These are phyloP conservation scores for Chaetothyriales sp. DNA, from an alignment of 2,329 filamentous ascomycete species.

Conservation along the genomic window DNA sequence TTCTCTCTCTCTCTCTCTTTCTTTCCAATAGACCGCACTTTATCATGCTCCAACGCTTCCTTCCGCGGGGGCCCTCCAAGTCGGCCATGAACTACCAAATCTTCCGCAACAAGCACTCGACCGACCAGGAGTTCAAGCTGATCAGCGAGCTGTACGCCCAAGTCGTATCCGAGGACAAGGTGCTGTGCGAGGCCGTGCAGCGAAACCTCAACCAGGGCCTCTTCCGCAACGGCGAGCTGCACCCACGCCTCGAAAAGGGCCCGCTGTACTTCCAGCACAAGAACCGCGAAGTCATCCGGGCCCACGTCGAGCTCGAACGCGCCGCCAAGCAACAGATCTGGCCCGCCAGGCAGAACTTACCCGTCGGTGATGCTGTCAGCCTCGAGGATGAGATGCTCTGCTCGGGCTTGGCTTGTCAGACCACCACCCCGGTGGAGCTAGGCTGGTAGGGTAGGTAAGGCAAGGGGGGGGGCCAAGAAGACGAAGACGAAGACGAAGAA, in stretches of 20 bases:
- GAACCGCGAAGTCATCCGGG: constrained; percentile 35
- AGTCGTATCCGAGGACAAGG: constrained; percentile 50
- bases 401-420: not conserved
- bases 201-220: constrained; percentile 46
- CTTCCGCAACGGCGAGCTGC: constrained; percentile 47
- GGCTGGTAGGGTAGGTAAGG: too few relatives aligned
- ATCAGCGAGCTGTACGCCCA: constrained; percentile 48
- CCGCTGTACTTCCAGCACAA: constrained; percentile 41
- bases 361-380: constrained; percentile 16
- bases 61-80: constrained; percentile 37
- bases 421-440: not conserved
- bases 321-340: constrained; percentile 34
- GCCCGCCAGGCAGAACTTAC: constrained; percentile 29
- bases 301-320: constrained; percentile 34
- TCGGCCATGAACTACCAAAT: constrained; percentile 48
- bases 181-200: constrained; percentile 43
- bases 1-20: not conserved
- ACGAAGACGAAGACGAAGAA: too few relatives aligned
- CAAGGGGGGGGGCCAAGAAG: too few relatives aligned
- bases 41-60: constrained; percentile 48
- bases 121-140: constrained; percentile 40
- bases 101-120: constrained; percentile 45
- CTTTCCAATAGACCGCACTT: constrained; percentile 38
- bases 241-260: constrained; percentile 45
- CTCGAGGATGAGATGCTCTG: constrained; percentile 16